A percentile compares a stretch with the other conserved stretches of the same genome.
Evolutionary conservation across 1,284 basidiomycete genomes (phyloP).

Genomic region (Rhodotorula sp.): DNA sequence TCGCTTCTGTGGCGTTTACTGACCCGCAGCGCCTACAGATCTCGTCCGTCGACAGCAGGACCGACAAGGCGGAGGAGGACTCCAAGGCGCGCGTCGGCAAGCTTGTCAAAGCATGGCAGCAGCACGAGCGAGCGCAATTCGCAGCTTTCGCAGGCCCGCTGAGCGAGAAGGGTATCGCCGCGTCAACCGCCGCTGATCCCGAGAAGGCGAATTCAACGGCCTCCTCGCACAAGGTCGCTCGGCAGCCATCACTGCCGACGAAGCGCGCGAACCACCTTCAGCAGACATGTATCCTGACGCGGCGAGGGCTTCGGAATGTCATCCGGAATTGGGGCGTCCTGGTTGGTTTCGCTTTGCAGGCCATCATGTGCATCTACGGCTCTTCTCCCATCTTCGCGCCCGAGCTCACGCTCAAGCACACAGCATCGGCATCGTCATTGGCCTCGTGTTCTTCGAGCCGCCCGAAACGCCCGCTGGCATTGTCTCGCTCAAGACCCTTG

Average conservation of each 20-base stretch:
- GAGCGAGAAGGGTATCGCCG: not conserved
- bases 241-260: not conserved
- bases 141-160: too few species aligned
- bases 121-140: constrained; percentile 16
- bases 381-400: constrained; percentile 45
- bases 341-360: constrained; percentile 50
- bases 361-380: constrained; percentile 44
- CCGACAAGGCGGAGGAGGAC: constrained; percentile 52
- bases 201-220: constrained; percentile 8
- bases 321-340: constrained; percentile 51
- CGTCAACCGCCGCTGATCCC: not conserved
- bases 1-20: constrained; percentile 23
- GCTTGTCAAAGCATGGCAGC: constrained; percentile 50
- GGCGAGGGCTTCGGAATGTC: constrained; percentile 51
- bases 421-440: constrained; percentile 40
- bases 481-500: constrained; percentile 53
- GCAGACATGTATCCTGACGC: constrained; percentile 51
- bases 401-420: not conserved
- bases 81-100: constrained; percentile 46
- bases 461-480: constrained; percentile 53
- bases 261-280: constrained; percentile 36
- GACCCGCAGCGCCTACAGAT: not conserved
- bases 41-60: constrained; percentile 55
- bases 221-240: not conserved
- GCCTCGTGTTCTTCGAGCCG: constrained; percentile 45